phyloP scores from a whole-genome alignment of 257 asterid genomes.

The Nicotiana otophora region DNA sequence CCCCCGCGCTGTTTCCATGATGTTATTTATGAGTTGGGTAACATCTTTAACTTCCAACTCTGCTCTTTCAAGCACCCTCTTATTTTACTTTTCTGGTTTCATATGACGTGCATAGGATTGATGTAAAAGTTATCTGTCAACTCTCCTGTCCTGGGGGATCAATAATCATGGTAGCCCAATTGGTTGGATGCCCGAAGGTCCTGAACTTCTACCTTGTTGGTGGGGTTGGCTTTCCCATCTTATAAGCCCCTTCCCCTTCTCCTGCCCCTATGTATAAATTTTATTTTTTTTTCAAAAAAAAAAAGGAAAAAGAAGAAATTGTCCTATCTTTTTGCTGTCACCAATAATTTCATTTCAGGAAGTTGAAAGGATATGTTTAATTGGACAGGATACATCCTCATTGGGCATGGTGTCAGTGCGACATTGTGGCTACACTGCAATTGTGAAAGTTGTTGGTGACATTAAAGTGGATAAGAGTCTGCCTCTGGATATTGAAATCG shows the following conservation, averaged over 20 bases:
- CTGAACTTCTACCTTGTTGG: background rate
- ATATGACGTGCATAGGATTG: background rate
- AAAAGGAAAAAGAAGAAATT: background rate
- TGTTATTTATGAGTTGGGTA: background rate
- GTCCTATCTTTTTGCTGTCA: background rate
- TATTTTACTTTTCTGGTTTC: background rate
- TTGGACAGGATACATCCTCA: slow-evolving; percentile 78
- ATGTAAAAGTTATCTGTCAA: background rate
- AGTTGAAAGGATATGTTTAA: slow-evolving; percentile 22
- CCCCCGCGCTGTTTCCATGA: background rate
- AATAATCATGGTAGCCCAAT: background rate
- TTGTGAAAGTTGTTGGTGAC: slow-evolving; percentile 65
- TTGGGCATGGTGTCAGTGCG: slow-evolving; percentile 62
- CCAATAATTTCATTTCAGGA: slow-evolving; percentile 7
- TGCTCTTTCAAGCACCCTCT: background rate
- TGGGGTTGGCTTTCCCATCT: background rate
- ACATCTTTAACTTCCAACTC: background rate
- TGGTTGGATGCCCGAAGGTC: background rate
- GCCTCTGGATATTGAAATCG: slow-evolving; percentile 51
- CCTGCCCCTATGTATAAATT: background rate
- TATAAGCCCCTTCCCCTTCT: background rate
- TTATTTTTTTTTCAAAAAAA: background rate
- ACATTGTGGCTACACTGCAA: slow-evolving; percentile 86
- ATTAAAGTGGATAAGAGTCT: slow-evolving; percentile 42
- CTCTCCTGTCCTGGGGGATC: background rate